phyloP scores from a whole-genome alignment of 1,139 yeast genomes.

The Groenewaldozyma auringiensis region DNA sequence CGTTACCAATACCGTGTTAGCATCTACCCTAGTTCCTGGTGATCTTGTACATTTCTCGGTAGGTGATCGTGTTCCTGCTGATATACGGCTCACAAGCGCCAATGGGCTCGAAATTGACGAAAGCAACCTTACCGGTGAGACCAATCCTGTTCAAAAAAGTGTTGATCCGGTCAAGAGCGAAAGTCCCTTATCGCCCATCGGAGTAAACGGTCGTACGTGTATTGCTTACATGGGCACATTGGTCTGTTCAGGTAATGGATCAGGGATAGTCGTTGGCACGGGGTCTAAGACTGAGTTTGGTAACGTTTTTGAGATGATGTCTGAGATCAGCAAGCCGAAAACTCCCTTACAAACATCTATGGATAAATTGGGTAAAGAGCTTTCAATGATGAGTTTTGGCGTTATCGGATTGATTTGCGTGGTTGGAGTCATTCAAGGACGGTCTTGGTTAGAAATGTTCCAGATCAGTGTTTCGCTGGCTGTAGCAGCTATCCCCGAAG shows the following conservation, averaged over 20 bases:
- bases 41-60: conserved; percentile 81
- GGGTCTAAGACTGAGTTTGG: conserved; percentile 88
- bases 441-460: conserved; percentile 93
- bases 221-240: conserved; percentile 95
- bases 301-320: conserved; percentile 84
- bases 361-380: conserved; percentile 89
- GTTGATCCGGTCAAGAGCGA: conserved; percentile 35
- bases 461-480: conserved; percentile 94
- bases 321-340: conserved; percentile 86
- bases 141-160: conserved; percentile 67
- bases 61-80: conserved; percentile 96
- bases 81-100: conserved; percentile 68
- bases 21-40: conserved; percentile 85
- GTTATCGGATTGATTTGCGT: conserved; percentile 83
- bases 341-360: conserved; percentile 91
- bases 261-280: conserved; percentile 89
- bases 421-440: conserved; percentile 82
- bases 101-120: conserved; percentile 81
- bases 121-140: conserved; percentile 90
- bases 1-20: conserved; percentile 66
- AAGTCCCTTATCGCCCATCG: conserved; percentile 32
- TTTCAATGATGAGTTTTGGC: conserved; percentile 71
- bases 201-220: conserved; percentile 58
- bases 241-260: conserved; percentile 88
- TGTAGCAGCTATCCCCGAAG: conserved; percentile 98